Conservation (phyloP, 2,329 filamentous ascomycete genomes). For the Macrophomina pseudophaseolina region DNA sequence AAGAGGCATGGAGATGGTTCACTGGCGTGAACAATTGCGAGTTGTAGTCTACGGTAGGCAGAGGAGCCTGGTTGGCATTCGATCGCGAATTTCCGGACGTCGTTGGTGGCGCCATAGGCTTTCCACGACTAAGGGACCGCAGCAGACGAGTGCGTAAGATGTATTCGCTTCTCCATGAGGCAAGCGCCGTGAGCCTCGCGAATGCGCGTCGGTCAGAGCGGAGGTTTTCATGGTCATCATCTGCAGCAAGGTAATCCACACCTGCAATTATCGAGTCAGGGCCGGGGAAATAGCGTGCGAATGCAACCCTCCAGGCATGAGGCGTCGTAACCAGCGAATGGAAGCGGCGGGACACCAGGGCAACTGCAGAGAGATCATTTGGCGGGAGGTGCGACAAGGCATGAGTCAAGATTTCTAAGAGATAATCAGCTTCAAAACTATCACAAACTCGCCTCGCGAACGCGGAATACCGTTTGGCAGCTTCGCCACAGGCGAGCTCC, state of each 20-base stretch:
- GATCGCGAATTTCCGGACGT: conserved; percentile 40
- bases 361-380: conserved; percentile 78
- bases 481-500: conserved; percentile 56
- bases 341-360: conserved; percentile 86
- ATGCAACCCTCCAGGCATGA: conserved; percentile 92
- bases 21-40: conserved; percentile 81
- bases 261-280: conserved; percentile 60
- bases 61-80: conserved; percentile 67
- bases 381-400: conserved; percentile 89
- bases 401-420: conserved; percentile 85
- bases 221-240: conserved; percentile 50
- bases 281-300: conserved; percentile 87
- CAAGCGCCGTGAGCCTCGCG: conserved; percentile 76
- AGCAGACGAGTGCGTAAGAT: conserved; percentile 84
- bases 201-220: conserved; percentile 80
- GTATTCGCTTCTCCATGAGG: conserved; percentile 97
- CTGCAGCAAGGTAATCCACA: conserved; percentile 51
- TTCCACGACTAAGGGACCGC: conserved; percentile 80
- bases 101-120: conserved; percentile 63
- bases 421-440: conserved; percentile 31
- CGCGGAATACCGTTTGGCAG: conserved; percentile 79
- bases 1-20: conserved; percentile 79
- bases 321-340: conserved; percentile 86
- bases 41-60: conserved; percentile 81
- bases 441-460: not conserved